Conservation (phyloP, 306 rosid species). For the Hippophae gyantsensis region DNA sequence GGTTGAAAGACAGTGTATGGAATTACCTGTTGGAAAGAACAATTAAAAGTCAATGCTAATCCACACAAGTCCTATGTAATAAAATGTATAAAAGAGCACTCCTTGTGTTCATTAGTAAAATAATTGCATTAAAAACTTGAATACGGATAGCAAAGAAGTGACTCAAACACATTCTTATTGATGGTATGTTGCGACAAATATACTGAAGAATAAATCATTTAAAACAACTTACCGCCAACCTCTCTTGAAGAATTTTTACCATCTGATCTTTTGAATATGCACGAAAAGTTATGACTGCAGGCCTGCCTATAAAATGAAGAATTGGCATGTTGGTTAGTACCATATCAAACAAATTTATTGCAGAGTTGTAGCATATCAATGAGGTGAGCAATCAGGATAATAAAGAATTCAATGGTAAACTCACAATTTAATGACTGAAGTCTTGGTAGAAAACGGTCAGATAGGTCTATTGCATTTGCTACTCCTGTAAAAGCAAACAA, state of each 20-base stretch:
- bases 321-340: not conserved
- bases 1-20: constrained; percentile 61
- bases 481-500: constrained; percentile 42
- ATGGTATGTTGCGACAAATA: constrained; percentile 4
- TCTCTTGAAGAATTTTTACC: constrained; percentile 67
- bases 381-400: no score
- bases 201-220: not conserved
- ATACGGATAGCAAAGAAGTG: no score
- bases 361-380: not conserved
- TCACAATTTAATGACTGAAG: constrained; percentile 83
- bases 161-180: not conserved
- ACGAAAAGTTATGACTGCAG: constrained; percentile 56
- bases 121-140: not conserved
- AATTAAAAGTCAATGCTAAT: constrained; percentile 7
- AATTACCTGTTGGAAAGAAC: constrained; percentile 39
- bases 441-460: constrained; percentile 90
- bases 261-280: constrained; percentile 84
- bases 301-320: constrained; percentile 54
- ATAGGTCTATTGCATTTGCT: constrained; percentile 89
- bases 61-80: not conserved
- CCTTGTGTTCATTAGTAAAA: not conserved
- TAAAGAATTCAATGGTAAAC: constrained; percentile 13
- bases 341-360: not conserved
- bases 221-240: constrained; percentile 46
- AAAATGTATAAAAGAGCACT: not conserved